These are phyloP conservation scores for Aquanectria penicillioides DNA, from an alignment of 2,329 filamentous ascomycete genomes.

Conservation along the genomic window DNA sequence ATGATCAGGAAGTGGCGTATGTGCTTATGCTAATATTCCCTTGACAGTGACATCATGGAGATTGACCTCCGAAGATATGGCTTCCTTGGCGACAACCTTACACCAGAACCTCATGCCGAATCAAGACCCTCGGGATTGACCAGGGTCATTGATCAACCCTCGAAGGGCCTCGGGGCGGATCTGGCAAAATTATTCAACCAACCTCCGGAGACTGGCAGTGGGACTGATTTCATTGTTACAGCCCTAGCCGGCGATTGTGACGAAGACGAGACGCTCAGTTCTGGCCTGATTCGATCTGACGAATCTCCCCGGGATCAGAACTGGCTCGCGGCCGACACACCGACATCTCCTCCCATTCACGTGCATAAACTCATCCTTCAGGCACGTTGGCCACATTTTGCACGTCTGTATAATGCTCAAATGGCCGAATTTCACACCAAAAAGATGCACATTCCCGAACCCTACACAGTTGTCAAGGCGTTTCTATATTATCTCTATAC, in stretches of 20 bases:
- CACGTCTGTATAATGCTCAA: constrained; percentile 87
- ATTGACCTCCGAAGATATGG: constrained; percentile 94
- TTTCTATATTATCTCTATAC: constrained; percentile 98
- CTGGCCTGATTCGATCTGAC: constrained; percentile 58
- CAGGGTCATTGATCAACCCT: constrained; percentile 63
- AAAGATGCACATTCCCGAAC: constrained; percentile 97
- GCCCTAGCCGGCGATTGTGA: constrained; percentile 83
- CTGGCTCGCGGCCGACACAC: constrained; percentile 69
- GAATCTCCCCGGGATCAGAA: constrained; percentile 56
- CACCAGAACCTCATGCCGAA: constrained; percentile 63
- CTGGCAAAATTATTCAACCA: constrained; percentile 89
- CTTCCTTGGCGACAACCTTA: constrained; percentile 81
- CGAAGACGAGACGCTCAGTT: constrained; percentile 70
- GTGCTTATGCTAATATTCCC: constrained; percentile 27
- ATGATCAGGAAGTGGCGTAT: background rate
- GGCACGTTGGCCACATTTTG: constrained; percentile 96
- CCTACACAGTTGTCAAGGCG: constrained; percentile 91
- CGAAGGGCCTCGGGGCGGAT: constrained; percentile 81
- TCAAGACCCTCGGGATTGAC: constrained; percentile 59
- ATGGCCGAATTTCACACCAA: constrained; percentile 98
- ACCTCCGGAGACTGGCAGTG: constrained; percentile 83
- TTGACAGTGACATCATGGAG: constrained; percentile 81
- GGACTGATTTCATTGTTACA: constrained; percentile 91
- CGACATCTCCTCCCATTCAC: constrained; percentile 85
- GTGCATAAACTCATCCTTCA: constrained; percentile 95